Base-by-base conservation (phyloP, 345 rosid genomes). In the Microcos paniculata region DNA sequence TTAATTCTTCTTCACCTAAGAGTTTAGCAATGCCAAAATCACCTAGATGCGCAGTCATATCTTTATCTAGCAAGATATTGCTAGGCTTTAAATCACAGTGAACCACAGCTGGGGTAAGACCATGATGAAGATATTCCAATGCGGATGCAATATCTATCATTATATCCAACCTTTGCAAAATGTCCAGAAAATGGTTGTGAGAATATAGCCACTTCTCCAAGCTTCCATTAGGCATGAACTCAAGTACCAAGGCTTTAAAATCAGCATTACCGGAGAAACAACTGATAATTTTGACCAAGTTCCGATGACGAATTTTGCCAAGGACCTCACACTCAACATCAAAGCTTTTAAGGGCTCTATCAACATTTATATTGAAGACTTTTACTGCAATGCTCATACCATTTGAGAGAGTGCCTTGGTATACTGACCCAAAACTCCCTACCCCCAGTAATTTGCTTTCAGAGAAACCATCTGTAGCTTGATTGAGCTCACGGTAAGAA, bases 11-110 rank as follows among this genome's bases (percentile, higher is more conserved):
- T 7, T 33, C 74, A 21, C 33, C 49, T n/a, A 77, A 70, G 10
- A 70, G 13, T 15, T 77, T 77, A n/a, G 70, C 51, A 19, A 70
- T 70, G 40, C 75, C 70, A 35, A 77, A 77, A 61, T 77, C 70
- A 45, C 51, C 53, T 10, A 77, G 12, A 35, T 70, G 75, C 3
- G 70, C 79, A 23, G 59, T 61, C 73, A 67, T 76, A 12, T 30
- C 62, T 66, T 66, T 15, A n/a, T 76, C 78, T 26, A 76, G 13
- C 12, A 76, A 12, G 24, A 76, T 45, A 48, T 76, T 76, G 73
- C 15, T 68, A 0, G 73, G 79, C 48, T 76, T 68, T 15, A 76
- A 19, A 56, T 76, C 73, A 15, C 73, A 76, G 14, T 76, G 67
- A 21, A 68, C 21, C 1, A 67, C 24, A 0, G 73, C 46, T 2